These are phyloP conservation scores for Trametes cubensis DNA, from an alignment of 768 basidiomycete genomes.

Conservation along the genomic window DNA sequence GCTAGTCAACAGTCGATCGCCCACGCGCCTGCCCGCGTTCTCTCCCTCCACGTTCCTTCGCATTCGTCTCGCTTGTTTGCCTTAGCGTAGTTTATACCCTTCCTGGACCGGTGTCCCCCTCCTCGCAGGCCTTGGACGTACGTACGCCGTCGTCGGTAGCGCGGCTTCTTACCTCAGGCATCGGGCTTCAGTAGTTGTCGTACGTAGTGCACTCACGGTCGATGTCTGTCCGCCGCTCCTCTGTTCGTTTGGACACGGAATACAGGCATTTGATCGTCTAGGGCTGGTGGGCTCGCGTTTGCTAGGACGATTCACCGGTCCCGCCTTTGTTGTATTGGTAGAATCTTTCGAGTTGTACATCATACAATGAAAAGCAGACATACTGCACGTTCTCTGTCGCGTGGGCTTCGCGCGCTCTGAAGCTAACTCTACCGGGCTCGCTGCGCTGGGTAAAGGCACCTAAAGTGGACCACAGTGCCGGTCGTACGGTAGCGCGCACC, in stretches of 20 bases:
- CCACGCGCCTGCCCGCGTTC: not conserved
- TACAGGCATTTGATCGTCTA: conserved; percentile 4
- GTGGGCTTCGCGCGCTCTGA: not conserved
- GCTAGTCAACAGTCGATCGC: not conserved
- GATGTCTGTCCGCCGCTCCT: too few relatives aligned
- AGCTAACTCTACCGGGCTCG: too few relatives aligned
- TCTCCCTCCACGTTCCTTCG: conserved; percentile 2
- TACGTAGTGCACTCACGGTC: too few relatives aligned
- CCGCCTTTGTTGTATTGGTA: not conserved
- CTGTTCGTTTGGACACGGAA: not conserved
- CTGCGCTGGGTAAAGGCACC: too few relatives aligned
- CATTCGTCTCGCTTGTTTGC: not conserved
- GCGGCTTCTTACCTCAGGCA: not conserved
- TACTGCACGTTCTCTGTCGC: not conserved
- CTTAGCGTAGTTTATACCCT: not conserved
- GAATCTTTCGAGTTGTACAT: not conserved
- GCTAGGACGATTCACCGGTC: not conserved
- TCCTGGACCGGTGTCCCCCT: not conserved
- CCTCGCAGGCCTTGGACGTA: not conserved
- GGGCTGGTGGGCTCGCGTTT: not conserved
- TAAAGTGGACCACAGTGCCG: too few relatives aligned
- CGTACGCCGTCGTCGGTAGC: not conserved
- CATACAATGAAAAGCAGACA: not conserved
- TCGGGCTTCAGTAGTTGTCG: too few relatives aligned
- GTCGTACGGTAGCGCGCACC: too few relatives aligned